Evolutionary conservation across 305 asterid genomes (phyloP).

Genomic region (Solanum hybrid): DNA sequence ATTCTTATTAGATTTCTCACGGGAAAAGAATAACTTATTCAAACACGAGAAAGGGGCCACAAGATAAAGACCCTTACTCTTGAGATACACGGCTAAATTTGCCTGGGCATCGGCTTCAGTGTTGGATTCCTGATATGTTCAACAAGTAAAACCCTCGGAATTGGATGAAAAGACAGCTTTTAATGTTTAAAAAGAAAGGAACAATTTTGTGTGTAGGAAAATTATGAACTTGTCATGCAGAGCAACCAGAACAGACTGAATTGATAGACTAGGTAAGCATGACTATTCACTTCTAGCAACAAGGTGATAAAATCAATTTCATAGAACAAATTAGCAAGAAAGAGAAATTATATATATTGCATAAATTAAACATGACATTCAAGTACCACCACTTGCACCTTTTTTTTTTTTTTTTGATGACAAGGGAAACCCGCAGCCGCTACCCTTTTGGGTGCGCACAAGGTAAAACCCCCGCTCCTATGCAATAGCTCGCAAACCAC

Average conservation of each 20-base stretch:
- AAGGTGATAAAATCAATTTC: neutral
- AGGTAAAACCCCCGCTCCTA: too few relatives aligned
- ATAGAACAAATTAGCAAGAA: neutral
- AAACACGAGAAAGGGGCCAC: neutral
- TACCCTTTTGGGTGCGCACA: too few relatives aligned
- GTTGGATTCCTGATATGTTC: conserved; percentile 49
- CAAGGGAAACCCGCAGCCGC: too few relatives aligned
- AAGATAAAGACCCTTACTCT: conserved; percentile 25
- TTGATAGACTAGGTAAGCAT: neutral
- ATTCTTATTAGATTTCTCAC: neutral
- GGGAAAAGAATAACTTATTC: neutral
- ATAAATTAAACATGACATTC: neutral
- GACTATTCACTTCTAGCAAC: neutral
- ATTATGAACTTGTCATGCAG: neutral
- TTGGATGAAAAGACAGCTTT: neutral
- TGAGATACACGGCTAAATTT: conserved; percentile 62
- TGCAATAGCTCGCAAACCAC: too few relatives aligned
- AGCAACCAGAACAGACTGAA: neutral
- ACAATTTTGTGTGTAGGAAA: neutral
- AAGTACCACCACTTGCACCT: neutral
- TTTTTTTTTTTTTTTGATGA: too few relatives aligned
- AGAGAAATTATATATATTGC: neutral
- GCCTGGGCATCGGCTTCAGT: conserved; percentile 92
- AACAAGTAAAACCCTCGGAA: neutral
- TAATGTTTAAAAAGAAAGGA: neutral